phyloP scores from a whole-genome alignment of 257 asterid species.

The Sherardia arvensis region DNA sequence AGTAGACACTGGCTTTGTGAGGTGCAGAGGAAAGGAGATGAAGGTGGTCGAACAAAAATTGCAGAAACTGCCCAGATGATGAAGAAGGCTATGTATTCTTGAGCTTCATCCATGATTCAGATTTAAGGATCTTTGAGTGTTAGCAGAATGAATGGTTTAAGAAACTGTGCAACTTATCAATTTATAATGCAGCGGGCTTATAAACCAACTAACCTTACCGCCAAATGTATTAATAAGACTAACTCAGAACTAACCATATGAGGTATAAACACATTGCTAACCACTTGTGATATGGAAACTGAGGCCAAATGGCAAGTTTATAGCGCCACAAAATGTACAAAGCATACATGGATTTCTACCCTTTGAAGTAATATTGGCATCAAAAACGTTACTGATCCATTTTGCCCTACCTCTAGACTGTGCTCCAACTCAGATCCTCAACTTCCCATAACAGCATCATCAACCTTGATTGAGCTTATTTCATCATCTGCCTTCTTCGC shows the following conservation, averaged over 20 bases:
- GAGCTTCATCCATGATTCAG: constrained; percentile 26
- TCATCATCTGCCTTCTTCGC: constrained; percentile 28
- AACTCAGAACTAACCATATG: not conserved
- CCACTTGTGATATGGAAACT: not conserved
- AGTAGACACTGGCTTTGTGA: constrained; percentile 51
- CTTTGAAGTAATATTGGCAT: not conserved
- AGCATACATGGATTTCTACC: not conserved
- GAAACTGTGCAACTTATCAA: not conserved
- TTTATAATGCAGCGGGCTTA: not conserved
- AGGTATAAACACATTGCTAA: not conserved
- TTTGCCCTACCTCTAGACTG: constrained; percentile 11
- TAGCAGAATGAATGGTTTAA: not conserved
- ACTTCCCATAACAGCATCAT: not conserved
- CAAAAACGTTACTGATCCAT: not conserved
- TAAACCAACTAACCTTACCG: too few relatives aligned
- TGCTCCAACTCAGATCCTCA: constrained; percentile 6
- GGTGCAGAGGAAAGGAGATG: constrained; percentile 60
- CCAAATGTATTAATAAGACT: too few relatives aligned
- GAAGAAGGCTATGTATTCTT: constrained; percentile 25
- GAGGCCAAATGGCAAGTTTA: not conserved
- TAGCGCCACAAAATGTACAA: not conserved
- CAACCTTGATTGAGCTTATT: constrained; percentile 5
- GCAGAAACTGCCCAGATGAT: constrained; percentile 35
- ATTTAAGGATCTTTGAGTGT: not conserved
- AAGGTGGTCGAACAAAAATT: constrained; percentile 46